Base-by-base conservation (phyloP, 768 basidiomycete genomes). In the Collybiopsis confluens region DNA sequence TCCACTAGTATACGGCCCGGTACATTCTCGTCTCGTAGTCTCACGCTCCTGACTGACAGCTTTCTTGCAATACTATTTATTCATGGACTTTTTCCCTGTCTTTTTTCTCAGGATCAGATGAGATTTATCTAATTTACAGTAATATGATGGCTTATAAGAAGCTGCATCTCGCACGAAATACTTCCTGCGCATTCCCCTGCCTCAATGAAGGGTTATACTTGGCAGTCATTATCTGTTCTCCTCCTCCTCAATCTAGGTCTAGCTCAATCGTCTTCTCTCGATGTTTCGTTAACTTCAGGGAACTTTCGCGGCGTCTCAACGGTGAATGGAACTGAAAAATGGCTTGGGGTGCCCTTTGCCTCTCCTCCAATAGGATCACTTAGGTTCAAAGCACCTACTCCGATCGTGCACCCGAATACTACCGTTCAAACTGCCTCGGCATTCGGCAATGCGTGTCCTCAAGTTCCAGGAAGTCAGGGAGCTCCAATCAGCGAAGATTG, bases 341-440 rank as follows among this genome's bases (percentile, higher is more conserved):
- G 82, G 76, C 70, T 84, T 11, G 84, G 83, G 2, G 75, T 88
- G 30, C 84, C 78, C 0, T 88, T 71, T 54, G 85, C 81, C 3
- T 66, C 76, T 55, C 72, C 83, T 1, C 85, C 85, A 0, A 58
- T 80, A 0, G 83, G 82, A 1, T 37, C 61, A 6, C 70, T 85
- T 41, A 75, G 84, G 2, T 84, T 87, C 66, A 79, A 77, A 56
- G 74, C 78, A 0, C 82, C 85, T 2, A 68, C 76, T 0, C 62
- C 74, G 2, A 71, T 82, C 52, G 65, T 66, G 16, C 59, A 57
- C 26, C 56, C 68, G 0, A 45, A 20, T 30, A 59, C 50, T 10
- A 68, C 54, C 0, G 54, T 80, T 1, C 64, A 70, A 33, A 62
- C 77, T 54, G 79, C 83, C 11, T 72, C 73, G 11, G 49, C 61